These are phyloP conservation scores for Raffaelea albimanens DNA, from an alignment of 2,329 filamentous ascomycete genomes.

Conservation along the genomic window DNA sequence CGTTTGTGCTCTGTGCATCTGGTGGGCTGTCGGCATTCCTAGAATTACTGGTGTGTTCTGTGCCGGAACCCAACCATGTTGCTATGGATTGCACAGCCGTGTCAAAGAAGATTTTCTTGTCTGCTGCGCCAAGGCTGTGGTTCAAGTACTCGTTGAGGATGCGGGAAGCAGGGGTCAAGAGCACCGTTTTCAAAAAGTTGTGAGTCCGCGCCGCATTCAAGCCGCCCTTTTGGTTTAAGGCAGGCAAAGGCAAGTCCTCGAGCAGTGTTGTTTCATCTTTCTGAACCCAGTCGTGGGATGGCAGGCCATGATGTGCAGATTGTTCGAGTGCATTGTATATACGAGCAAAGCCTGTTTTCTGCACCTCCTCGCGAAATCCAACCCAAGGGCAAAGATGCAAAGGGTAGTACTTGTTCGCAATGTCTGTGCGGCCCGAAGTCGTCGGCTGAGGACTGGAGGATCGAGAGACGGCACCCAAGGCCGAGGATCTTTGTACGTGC, in stretches of 20 bases:
- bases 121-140: not conserved
- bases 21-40: not conserved
- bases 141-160: constrained; percentile 3
- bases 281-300: constrained; percentile 2
- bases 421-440: constrained; percentile 2
- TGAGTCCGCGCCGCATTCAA: constrained; percentile 3
- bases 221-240: constrained; percentile 1
- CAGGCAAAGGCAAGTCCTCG: constrained; percentile 2
- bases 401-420: constrained; percentile 2
- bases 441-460: constrained; percentile 4
- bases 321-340: constrained; percentile 1
- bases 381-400: constrained; percentile 26
- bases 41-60: not conserved
- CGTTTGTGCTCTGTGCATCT: not conserved
- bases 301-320: not conserved
- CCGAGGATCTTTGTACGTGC: constrained; percentile 3
- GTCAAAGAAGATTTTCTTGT: constrained; percentile 6
- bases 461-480: not conserved
- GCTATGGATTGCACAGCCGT: constrained; percentile 1
- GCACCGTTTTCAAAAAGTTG: constrained; percentile 1
- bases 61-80: not conserved
- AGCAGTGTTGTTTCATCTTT: constrained; percentile 3
- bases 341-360: constrained; percentile 21
- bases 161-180: constrained; percentile 2
- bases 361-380: constrained; percentile 34